Percentiles rank a stretch among this genome's conserved stretches.
Conservation (phyloP, 805 yeast species). For the Candida pseudoglaebosa region DNA sequence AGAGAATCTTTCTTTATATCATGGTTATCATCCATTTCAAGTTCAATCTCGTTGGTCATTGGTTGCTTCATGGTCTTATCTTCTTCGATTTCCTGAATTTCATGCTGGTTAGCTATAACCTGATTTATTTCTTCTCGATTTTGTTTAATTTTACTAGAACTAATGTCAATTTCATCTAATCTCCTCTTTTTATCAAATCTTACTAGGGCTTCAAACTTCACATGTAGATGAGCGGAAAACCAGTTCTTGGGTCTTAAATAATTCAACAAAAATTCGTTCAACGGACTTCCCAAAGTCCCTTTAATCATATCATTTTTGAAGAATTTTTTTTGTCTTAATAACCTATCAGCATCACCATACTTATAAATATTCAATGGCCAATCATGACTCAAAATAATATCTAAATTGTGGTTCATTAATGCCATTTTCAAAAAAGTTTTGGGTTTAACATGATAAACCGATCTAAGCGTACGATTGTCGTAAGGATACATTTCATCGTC, state of each 20-base stretch:
- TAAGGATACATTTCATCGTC: conserved; percentile 48
- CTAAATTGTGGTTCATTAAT: conserved; percentile 34
- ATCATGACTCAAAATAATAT: conserved; percentile 77
- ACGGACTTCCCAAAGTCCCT: conserved; percentile 69
- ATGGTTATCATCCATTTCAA: conserved; percentile 17
- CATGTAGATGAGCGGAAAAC: conserved; percentile 91
- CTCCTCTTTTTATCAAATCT: conserved; percentile 24
- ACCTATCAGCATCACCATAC: conserved; percentile 51
- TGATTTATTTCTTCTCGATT: conserved; percentile 9
- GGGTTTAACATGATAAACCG: conserved; percentile 72
- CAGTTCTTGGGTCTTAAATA: conserved; percentile 63
- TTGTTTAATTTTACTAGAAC: conserved; percentile 7
- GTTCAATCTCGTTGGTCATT: conserved; percentile 15
- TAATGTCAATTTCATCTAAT: background rate
- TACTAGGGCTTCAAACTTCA: conserved; percentile 57
- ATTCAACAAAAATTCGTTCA: conserved; percentile 52
- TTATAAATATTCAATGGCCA: conserved; percentile 85
- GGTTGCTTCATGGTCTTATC: conserved; percentile 8
- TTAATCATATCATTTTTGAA: conserved; percentile 60
- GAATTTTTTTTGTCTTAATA: conserved; percentile 61
- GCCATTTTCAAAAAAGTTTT: conserved; percentile 56
- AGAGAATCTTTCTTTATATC: background rate
- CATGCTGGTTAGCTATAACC: conserved; percentile 12
- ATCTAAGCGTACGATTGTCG: conserved; percentile 41
- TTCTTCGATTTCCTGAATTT: conserved; percentile 20